These are phyloP conservation scores for Artemisia tridentata DNA, from an alignment of 129 eudicot species.

Conservation along the genomic window DNA sequence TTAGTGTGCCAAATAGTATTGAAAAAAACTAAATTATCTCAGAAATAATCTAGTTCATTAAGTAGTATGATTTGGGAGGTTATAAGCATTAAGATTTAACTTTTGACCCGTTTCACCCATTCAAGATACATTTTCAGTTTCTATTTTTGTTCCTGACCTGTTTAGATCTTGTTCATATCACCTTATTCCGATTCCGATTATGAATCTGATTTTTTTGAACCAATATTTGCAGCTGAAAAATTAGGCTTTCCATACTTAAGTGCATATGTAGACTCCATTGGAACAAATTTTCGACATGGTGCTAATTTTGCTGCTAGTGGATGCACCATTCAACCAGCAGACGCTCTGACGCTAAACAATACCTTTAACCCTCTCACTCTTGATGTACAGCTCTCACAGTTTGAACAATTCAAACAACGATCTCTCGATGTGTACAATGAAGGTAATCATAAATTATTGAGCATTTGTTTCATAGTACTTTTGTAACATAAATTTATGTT, in stretches of 20 bases:
- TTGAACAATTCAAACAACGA: slow-evolving; percentile 41
- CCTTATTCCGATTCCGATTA: not conserved
- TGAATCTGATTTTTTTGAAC: slow-evolving; percentile 19
- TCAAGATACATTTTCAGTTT: not conserved
- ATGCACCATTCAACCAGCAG: slow-evolving; percentile 49
- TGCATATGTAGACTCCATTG: slow-evolving; percentile 56
- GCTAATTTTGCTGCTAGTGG: slow-evolving; percentile 67
- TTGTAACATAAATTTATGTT: not conserved
- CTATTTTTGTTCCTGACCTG: not conserved
- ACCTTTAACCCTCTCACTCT: slow-evolving; percentile 51
- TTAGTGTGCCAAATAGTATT: too few species aligned
- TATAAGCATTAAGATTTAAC: too few species aligned
- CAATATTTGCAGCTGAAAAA: slow-evolving; percentile 34
- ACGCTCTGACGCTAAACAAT: slow-evolving; percentile 39
- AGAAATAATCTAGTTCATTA: too few species aligned
- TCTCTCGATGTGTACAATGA: slow-evolving; percentile 33
- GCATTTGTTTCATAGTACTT: not conserved
- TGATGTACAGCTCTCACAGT: slow-evolving; percentile 49
- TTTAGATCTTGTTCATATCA: not conserved
- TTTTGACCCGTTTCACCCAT: not conserved
- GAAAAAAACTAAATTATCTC: too few species aligned
- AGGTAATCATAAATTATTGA: slow-evolving; percentile 30
- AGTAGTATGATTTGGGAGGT: not conserved
- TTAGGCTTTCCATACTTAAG: slow-evolving; percentile 53
- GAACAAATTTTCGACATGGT: slow-evolving; percentile 48